These are phyloP conservation scores for Candida vartiovaarae DNA, from an alignment of 805 yeast species.

Conservation along the genomic window DNA sequence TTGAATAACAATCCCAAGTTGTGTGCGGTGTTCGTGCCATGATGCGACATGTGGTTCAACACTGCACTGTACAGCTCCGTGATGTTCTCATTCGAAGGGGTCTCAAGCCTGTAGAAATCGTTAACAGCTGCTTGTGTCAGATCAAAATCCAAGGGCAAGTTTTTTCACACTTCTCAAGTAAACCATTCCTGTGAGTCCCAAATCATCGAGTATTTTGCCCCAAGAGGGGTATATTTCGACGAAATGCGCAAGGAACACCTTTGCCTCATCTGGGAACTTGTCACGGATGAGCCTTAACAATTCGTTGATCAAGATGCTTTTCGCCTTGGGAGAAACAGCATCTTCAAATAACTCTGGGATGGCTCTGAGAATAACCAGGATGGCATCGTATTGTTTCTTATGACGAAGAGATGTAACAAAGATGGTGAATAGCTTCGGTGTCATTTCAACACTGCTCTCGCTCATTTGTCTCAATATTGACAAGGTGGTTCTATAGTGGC, in stretches of 20 bases:
- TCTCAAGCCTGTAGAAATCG: constrained; percentile 2
- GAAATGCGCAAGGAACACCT: constrained; percentile 18
- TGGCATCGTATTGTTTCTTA: constrained; percentile 14
- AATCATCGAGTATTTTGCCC: constrained; percentile 6
- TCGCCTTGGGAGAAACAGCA: constrained; percentile 1
- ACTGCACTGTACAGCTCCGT: constrained; percentile 14
- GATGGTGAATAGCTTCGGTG: constrained; percentile 13
- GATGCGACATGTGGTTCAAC: constrained; percentile 8
- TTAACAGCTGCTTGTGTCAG: constrained; percentile 8
- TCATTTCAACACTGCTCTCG: constrained; percentile 5
- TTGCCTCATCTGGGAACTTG: constrained; percentile 14
- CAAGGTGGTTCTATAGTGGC: constrained; percentile 10
- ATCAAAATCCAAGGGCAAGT: not conserved
- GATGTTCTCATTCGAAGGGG: constrained; percentile 10
- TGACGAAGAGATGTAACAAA: constrained; percentile 14
- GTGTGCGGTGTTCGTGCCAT: not conserved
- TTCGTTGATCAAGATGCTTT: constrained; percentile 10
- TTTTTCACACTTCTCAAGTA: constrained; percentile 2
- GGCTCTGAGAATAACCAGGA: constrained; percentile 10
- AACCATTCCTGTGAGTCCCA: constrained; percentile 14
- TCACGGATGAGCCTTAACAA: constrained; percentile 12
- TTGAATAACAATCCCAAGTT: constrained; percentile 1
- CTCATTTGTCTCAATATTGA: constrained; percentile 11
- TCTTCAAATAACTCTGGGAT: constrained; percentile 11
- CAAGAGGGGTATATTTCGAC: constrained; percentile 13